Evolutionary conservation across 2,329 filamentous ascomycete genomes (phyloP).

Genomic region (Pezicula neosporulosa): DNA sequence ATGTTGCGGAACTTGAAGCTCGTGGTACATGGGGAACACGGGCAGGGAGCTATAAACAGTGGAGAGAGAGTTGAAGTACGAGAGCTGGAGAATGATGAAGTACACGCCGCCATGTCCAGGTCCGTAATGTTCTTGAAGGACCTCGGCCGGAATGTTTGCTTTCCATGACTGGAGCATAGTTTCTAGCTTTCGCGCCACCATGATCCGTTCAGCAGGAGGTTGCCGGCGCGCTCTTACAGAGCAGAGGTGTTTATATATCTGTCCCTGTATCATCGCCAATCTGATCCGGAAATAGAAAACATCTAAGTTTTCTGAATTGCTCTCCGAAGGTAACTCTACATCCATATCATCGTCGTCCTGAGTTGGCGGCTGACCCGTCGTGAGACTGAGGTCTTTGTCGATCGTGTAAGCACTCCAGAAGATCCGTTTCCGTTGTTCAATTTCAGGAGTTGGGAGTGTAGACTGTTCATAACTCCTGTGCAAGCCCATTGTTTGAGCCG

Average conservation of each 20-base stretch:
- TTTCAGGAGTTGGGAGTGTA: background rate
- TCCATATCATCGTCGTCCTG: constrained; percentile 56
- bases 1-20: background rate
- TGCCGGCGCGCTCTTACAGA: constrained; percentile 10
- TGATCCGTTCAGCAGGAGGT: background rate
- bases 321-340: constrained; percentile 9
- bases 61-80: background rate
- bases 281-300: constrained; percentile 10
- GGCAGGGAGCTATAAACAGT: background rate
- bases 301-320: constrained; percentile 3
- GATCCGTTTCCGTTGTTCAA: constrained; percentile 45
- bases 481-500: constrained; percentile 13
- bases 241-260: constrained; percentile 13
- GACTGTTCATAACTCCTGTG: constrained; percentile 6
- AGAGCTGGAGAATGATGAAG: background rate
- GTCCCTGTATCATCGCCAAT: constrained; percentile 15
- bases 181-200: background rate
- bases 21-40: background rate
- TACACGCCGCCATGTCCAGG: background rate
- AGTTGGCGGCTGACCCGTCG: constrained; percentile 55
- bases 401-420: constrained; percentile 65
- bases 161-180: background rate
- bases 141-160: background rate
- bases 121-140: background rate
- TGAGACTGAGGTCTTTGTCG: constrained; percentile 60